Conservation (phyloP, 2,329 filamentous ascomycete species). For the Fusarium hostae region DNA sequence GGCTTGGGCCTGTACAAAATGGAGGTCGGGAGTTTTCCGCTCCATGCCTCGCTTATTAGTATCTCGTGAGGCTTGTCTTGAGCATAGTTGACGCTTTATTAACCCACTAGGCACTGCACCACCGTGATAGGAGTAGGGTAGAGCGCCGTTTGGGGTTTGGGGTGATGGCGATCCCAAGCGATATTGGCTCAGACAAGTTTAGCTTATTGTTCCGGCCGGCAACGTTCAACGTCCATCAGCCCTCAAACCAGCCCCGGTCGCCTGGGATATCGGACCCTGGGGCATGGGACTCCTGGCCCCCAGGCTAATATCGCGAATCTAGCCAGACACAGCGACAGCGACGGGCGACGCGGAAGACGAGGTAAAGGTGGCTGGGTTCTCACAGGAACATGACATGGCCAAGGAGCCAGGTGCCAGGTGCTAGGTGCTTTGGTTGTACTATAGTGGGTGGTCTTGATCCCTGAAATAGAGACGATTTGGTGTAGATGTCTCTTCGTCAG, state of each 20-base stretch:
- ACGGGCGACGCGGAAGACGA: conserved; percentile 10
- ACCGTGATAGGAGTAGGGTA: conserved; percentile 10
- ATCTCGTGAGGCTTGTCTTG: conserved; percentile 25
- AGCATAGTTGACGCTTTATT: conserved; percentile 11
- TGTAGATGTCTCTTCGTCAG: not conserved
- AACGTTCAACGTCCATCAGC: conserved; percentile 35
- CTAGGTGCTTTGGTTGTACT: not conserved
- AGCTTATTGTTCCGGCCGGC: conserved; percentile 37
- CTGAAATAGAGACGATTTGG: not conserved
- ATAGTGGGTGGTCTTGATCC: not conserved
- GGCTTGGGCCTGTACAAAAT: conserved; percentile 3
- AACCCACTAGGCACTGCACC: conserved; percentile 11
- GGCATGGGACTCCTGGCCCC: not conserved
- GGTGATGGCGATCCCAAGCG: conserved; percentile 27
- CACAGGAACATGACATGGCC: conserved; percentile 1
- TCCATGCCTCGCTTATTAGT: conserved; percentile 10
- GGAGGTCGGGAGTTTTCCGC: conserved; percentile 10
- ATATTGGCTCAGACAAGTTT: conserved; percentile 17
- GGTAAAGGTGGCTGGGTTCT: not conserved
- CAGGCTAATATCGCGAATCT: conserved; percentile 25
- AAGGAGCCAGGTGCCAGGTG: not conserved
- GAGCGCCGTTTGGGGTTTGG: conserved; percentile 14
- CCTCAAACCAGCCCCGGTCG: conserved; percentile 13
- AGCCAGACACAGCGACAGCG: conserved; percentile 24
- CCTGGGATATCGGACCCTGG: conserved; percentile 23